These are phyloP conservation scores for Sechiopsis laciniata DNA, from an alignment of 306 rosid genomes.

Conservation along the genomic window DNA sequence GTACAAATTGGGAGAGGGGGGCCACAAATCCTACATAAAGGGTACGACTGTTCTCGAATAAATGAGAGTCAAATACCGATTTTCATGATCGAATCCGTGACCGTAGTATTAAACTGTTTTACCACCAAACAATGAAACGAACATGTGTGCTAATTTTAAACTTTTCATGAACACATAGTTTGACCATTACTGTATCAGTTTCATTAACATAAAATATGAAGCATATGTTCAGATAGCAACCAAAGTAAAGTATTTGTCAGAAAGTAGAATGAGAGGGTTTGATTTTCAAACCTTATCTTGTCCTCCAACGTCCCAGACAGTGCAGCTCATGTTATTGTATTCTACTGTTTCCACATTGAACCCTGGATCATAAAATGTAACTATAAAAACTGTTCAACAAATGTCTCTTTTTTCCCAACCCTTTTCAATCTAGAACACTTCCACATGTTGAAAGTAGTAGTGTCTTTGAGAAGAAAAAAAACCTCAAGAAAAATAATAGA, in stretches of 20 bases:
- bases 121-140: too few species aligned
- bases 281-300: conserved; percentile 38
- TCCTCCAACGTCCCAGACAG: conserved; percentile 55
- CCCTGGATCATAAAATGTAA: conserved; percentile 26
- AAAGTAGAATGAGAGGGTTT: conserved; percentile 7
- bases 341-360: conserved; percentile 44
- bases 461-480: neutral
- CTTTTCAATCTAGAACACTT: too few species aligned
- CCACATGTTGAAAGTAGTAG: neutral
- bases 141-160: neutral
- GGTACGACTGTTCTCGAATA: too few species aligned
- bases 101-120: too few species aligned
- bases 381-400: neutral
- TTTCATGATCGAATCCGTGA: too few species aligned
- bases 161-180: neutral
- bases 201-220: neutral
- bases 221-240: conserved; percentile 1
- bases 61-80: too few species aligned
- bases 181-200: neutral
- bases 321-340: conserved; percentile 38
- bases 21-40: too few species aligned
- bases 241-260: neutral
- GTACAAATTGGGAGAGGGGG: too few species aligned
- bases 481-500: too few species aligned
- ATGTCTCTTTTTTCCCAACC: neutral